Conservation (phyloP, 805 yeast species). For the Peterozyma xylosa region DNA sequence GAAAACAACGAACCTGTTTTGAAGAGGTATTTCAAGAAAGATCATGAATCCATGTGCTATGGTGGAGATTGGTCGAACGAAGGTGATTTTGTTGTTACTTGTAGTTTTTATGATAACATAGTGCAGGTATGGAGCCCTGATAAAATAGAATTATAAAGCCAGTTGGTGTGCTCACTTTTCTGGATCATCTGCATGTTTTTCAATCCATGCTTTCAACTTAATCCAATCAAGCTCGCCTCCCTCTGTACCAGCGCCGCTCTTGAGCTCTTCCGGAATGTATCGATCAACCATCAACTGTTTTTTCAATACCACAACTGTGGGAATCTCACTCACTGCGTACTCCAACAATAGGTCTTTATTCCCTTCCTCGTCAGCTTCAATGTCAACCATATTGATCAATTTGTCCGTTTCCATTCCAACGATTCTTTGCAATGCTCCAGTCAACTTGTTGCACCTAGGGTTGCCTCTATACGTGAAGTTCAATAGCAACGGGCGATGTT, state of each 20-base stretch:
- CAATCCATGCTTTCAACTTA: conserved; percentile 34
- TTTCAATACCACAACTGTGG: conserved; percentile 58
- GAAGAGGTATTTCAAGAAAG: conserved; percentile 44
- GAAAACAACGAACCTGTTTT: conserved; percentile 21
- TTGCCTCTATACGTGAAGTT: conserved; percentile 70
- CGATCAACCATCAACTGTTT: conserved; percentile 52
- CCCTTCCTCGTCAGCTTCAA: conserved; percentile 62
- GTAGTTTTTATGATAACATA: conserved; percentile 85
- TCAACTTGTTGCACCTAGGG: conserved; percentile 49
- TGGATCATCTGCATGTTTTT: conserved; percentile 28
- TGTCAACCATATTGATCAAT: conserved; percentile 56
- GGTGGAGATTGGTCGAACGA: conserved; percentile 82
- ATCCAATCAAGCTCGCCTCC: conserved; percentile 33
- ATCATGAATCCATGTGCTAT: conserved; percentile 89
- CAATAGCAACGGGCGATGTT: conserved; percentile 55
- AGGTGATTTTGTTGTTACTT: conserved; percentile 54
- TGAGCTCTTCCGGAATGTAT: conserved; percentile 21
- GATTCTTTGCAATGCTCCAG: conserved; percentile 51
- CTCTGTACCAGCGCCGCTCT: conserved; percentile 15
- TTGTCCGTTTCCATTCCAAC: conserved; percentile 41
- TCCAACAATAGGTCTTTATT: conserved; percentile 50
- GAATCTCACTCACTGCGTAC: conserved; percentile 47
- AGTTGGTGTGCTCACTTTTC: conserved; percentile 1
- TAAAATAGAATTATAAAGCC: conserved; percentile 9
- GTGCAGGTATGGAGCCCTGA: conserved; percentile 61